Conservation (phyloP, 495 filamentous ascomycete species). For the Hypoxylon lienhwacheense region DNA sequence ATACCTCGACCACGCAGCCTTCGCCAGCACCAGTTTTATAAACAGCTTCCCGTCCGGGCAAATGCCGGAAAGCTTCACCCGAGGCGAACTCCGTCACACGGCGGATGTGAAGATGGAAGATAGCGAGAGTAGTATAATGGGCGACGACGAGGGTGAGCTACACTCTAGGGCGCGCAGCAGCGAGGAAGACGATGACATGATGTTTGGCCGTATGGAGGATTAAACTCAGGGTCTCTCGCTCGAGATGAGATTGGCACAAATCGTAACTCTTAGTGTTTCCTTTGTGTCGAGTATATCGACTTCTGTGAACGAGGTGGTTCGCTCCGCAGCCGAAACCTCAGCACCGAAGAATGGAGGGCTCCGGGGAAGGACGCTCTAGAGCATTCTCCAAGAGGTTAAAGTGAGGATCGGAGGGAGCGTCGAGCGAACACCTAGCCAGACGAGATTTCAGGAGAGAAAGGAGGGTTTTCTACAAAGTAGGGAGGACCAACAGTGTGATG, state of each 20-base stretch:
- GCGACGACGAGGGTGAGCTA: constrained; percentile 78
- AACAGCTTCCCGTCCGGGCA: constrained; percentile 55
- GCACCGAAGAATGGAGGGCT: constrained; percentile 59
- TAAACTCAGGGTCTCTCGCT: constrained; percentile 45
- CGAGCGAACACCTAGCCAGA: constrained; percentile 52
- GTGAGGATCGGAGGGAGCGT: constrained; percentile 60
- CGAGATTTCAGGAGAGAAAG: constrained; percentile 23
- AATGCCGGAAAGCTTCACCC: constrained; percentile 53
- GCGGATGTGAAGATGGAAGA: constrained; percentile 71
- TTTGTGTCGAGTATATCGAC: constrained; percentile 54
- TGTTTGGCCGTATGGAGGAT: constrained; percentile 97
- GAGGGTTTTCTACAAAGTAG: constrained; percentile 19
- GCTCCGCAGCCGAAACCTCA: constrained; percentile 59
- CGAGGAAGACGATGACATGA: constrained; percentile 85
- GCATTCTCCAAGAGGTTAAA: constrained; percentile 62
- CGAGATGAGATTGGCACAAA: constrained; percentile 33
- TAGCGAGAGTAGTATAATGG: constrained; percentile 64
- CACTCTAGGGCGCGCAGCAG: constrained; percentile 66
- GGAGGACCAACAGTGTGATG: constrained; percentile 25
- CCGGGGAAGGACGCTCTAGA: constrained; percentile 21
- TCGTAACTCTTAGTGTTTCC: constrained; percentile 38
- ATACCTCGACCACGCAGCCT: constrained; percentile 58
- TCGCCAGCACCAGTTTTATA: constrained; percentile 53
- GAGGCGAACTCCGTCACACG: constrained; percentile 46
- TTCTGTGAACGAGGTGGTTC: constrained; percentile 49